A percentile compares a stretch with the other conserved stretches of the same genome.
phyloP scores from a whole-genome alignment of 2,329 filamentous ascomycete genomes.

The Talaromyces sp. region DNA sequence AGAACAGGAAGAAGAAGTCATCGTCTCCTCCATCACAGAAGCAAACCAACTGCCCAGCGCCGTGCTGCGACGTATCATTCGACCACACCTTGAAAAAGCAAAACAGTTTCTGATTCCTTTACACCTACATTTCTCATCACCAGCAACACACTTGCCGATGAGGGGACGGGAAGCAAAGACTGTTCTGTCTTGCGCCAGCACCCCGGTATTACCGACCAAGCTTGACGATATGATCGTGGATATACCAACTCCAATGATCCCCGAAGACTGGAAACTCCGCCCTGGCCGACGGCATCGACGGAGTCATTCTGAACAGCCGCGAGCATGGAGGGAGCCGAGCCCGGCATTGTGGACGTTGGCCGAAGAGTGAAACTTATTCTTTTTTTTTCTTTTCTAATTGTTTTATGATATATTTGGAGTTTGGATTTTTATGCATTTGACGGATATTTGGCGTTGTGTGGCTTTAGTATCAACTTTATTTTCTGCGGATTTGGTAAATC shows the following conservation, averaged over 20 bases:
- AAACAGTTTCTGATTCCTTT: conserved; percentile 20
- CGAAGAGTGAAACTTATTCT: conserved; percentile 19
- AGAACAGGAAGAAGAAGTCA: not conserved
- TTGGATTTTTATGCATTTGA: not conserved
- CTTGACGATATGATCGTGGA: not conserved
- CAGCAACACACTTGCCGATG: not conserved
- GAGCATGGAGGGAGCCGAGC: conserved; percentile 31
- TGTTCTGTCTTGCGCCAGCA: conserved; percentile 16
- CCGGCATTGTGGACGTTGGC: conserved; percentile 29
- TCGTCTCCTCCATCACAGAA: conserved; percentile 14
- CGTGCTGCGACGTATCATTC: conserved; percentile 21
- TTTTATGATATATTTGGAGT: not conserved
- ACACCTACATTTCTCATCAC: not conserved
- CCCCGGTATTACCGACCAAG: not conserved
- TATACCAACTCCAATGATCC: not conserved
- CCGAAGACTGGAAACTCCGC: conserved; percentile 5
- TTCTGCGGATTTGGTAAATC: not conserved
- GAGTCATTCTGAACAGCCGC: conserved; percentile 33
- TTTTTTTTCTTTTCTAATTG: not conserved
- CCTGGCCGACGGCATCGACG: conserved; percentile 25
- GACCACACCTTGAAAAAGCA: conserved; percentile 25
- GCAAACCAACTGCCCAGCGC: conserved; percentile 11
- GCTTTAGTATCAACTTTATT: not conserved
- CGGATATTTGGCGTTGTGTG: not conserved
- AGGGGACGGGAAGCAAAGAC: conserved; percentile 12